Base-by-base conservation (phyloP, 2,329 filamentous ascomycete genomes). In the Talaromyces sp. region DNA sequence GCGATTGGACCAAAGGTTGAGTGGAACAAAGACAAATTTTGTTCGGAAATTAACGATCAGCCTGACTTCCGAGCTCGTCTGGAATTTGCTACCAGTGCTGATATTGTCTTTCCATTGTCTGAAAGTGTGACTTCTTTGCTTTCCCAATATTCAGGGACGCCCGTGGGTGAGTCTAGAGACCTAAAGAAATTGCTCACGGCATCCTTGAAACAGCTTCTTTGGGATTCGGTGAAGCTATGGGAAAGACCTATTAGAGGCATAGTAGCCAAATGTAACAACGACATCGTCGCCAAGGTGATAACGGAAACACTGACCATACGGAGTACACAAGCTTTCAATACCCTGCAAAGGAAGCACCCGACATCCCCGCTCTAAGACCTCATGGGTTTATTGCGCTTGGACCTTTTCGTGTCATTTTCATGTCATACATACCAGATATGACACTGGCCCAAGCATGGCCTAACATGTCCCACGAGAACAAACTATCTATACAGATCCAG, bases 301-400 rank as follows among this genome's bases (percentile, higher is more conserved):
- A 14, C 0, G 61, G 50, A 54, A 58, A 58, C n/a, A 33, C 23
- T 3, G 64, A 70, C 47, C 66, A 66, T 40, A 71, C 68, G 0
- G 69, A 72, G 56, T 72, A 72, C 54, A 68, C 67, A 1, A 69
- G 60, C 40, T 61, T 73, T 40, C 56, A 70, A 63, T 73, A 66
- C 33, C 68, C 72, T 59, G 66, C 55, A 18, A 59, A 66, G 6
- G 52, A 62, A 28, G 64, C 61, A 12, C 66, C 69, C 12, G 67
- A 72, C 36, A 63, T 72, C 18, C 71, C 72, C 56, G 65, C 63
- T 18, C 70, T 69, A 4, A 72, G 61, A 58, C 64, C 67, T 14
- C 70, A 73, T 64, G 69, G 71, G 4, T 30, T 73, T 18, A 63
- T 72, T 8, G 53, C 34, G 5, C 62, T 69, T 5, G 68, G 66